Evolutionary conservation across 768 basidiomycete genomes (phyloP), one percentile per base, ranked within the genome.

Genomic region (Lactifluus piperatus): DNA sequence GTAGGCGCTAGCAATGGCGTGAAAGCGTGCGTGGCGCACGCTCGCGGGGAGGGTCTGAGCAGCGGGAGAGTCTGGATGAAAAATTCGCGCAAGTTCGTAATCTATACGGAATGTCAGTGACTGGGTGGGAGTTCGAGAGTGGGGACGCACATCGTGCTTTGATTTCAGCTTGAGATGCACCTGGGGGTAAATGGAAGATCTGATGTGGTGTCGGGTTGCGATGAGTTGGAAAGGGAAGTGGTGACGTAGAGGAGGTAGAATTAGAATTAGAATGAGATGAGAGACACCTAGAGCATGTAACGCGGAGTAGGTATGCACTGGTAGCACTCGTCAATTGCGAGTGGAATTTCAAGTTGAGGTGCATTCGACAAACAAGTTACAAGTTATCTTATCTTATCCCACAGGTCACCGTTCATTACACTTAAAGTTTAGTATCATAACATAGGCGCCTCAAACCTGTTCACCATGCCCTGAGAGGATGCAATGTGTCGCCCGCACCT

Each of bases 1-100:
- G 62, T 90, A 91, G 2, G 88, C 84, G 8, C 76, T 73, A 8
- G 79, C 78, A 50, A 90, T 81, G 43, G 79, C 73, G 56, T 83
- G 84, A 64, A 90, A 91, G 3, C 81, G 79, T 7, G 75, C 72
- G 58, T 83, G 84, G 8, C 81, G 78, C 49, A 77, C 69, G 41
- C 71, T 66, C 6, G 79, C 67, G 1, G 79, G 68, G 20, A 82
- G 59, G 20, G 64, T 56, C 6, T 75, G 75, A 27, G 75, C 74
- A 10, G 72, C 68, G 3, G 75, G 71, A 3, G 82, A 81, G 68
- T 91, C 88, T 3, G 88, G 88, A 66, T 91, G 88, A 67, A 88
- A 80, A 10, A 75, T 68, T 46, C 83, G 81, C 39, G 86, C 87
- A 41, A 90, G 79, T 30, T 89, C 87, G 65, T 84, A 88, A 68